These are phyloP conservation scores for Metarhizium robertsii DNA, from an alignment of 2,329 filamentous ascomycete genomes.

Conservation along the genomic window DNA sequence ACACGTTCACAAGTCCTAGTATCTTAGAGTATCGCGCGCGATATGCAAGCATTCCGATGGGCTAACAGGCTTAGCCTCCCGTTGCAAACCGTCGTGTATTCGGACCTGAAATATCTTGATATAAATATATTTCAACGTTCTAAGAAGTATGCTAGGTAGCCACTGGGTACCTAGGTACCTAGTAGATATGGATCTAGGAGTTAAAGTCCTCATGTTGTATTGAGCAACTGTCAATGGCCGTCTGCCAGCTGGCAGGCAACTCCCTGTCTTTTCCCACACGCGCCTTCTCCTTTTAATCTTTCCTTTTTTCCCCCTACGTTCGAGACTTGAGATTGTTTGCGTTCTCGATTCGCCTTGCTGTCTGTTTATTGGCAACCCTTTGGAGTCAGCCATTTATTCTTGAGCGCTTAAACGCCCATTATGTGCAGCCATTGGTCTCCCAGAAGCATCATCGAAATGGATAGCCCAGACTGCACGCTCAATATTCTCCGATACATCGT, in stretches of 20 bases:
- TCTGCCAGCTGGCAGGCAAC: slow-evolving; percentile 1
- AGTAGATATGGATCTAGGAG: too few relatives aligned
- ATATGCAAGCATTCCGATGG: too few relatives aligned
- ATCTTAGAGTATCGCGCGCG: too few relatives aligned
- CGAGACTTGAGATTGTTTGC: neutral
- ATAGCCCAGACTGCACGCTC: slow-evolving; percentile 9
- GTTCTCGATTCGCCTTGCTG: neutral
- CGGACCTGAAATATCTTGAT: too few relatives aligned
- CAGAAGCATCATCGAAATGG: slow-evolving; percentile 11
- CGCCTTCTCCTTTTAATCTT: neutral
- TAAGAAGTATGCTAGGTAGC: too few relatives aligned
- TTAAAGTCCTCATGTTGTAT: neutral
- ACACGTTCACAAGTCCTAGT: too few relatives aligned
- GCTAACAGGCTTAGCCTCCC: too few relatives aligned
- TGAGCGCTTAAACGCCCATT: neutral
- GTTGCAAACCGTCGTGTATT: too few relatives aligned
- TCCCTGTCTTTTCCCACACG: neutral
- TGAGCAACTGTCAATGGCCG: neutral
- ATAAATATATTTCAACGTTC: too few relatives aligned
- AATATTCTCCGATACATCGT: slow-evolving; percentile 12
- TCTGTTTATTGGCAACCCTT: neutral
- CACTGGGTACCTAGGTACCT: too few relatives aligned
- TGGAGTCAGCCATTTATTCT: neutral
- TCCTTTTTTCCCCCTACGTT: neutral
- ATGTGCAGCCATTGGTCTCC: neutral